Evolutionary conservation across 768 basidiomycete species (phyloP).

Genomic region (Strobilomyces dryophilus): DNA sequence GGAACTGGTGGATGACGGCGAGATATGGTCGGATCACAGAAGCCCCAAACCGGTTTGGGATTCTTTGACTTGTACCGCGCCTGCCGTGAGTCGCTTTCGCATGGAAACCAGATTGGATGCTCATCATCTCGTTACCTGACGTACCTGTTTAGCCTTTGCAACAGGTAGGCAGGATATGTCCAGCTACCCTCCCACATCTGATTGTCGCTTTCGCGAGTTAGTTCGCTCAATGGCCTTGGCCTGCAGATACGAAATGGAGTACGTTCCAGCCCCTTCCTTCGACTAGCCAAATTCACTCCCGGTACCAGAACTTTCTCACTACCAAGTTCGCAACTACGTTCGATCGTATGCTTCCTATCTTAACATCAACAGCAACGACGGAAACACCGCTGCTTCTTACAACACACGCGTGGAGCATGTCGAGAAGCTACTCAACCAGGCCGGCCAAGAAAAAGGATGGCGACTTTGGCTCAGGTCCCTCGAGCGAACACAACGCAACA

Average conservation of each 20-base stretch:
- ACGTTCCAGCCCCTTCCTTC: neutral
- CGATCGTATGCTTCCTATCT: conserved; percentile 14
- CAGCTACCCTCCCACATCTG: neutral
- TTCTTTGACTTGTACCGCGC: conserved; percentile 6
- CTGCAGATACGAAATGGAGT: conserved; percentile 14
- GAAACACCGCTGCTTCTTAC: conserved; percentile 36
- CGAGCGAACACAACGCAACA: conserved; percentile 6
- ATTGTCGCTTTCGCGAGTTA: neutral
- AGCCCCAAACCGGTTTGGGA: conserved; percentile 14
- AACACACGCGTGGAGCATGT: conserved; percentile 47
- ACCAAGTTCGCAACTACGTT: conserved; percentile 32
- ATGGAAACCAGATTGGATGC: neutral
- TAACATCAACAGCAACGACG: conserved; percentile 30
- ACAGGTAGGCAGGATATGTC: neutral
- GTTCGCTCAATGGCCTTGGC: conserved; percentile 18
- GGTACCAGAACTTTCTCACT: conserved; percentile 32
- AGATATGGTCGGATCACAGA: conserved; percentile 5
- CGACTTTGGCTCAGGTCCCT: conserved; percentile 10
- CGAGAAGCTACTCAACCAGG: conserved; percentile 34
- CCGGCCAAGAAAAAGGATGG: conserved; percentile 5
- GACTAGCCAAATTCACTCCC: neutral
- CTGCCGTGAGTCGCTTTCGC: conserved; percentile 7
- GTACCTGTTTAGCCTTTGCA: neutral
- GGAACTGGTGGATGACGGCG: conserved; percentile 7
- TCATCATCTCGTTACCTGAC: neutral